Evolutionary conservation across 345 rosid species (phyloP).

Genomic region (Alliaria petiolata): DNA sequence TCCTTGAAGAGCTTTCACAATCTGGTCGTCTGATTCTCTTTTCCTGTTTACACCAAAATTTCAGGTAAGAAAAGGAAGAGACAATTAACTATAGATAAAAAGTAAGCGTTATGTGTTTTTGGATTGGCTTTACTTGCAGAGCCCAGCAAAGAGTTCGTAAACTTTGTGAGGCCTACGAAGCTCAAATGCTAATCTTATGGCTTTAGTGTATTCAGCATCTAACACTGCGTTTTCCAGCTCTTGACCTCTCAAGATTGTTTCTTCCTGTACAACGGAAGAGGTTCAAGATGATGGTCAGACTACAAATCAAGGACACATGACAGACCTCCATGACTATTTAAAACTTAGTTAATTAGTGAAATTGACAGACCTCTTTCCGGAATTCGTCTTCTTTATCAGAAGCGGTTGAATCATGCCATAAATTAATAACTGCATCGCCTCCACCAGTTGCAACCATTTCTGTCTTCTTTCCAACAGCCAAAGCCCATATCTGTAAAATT

Average conservation of each 20-base stretch:
- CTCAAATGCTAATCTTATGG: constrained; percentile 82
- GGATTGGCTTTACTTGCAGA: constrained; percentile 56
- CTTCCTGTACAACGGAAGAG: constrained; percentile 52
- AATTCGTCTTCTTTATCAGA: constrained; percentile 83
- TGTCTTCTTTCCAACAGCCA: constrained; percentile 89
- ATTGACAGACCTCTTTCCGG: constrained; percentile 67
- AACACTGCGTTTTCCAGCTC: constrained; percentile 84
- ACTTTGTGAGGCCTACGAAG: constrained; percentile 81
- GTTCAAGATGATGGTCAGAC: constrained; percentile 10
- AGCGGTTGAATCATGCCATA: constrained; percentile 90
- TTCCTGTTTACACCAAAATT: constrained; percentile 44
- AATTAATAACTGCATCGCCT: constrained; percentile 73
- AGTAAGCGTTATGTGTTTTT: not conserved
- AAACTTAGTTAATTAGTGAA: not conserved
- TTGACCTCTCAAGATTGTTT: constrained; percentile 69
- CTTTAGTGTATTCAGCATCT: constrained; percentile 74
- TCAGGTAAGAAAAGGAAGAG: constrained; percentile 4
- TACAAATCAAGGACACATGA: not conserved
- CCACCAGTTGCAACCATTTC: constrained; percentile 95
- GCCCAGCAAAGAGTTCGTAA: constrained; percentile 60
- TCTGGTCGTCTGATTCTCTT: constrained; percentile 46
- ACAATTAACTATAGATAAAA: not conserved
- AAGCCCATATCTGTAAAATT: constrained; percentile 76
- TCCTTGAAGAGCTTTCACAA: constrained; percentile 59
- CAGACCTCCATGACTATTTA: not conserved